Evolutionary conservation across 106 monocot genomes (phyloP).

Genomic region (Apostasia shenzhenica): DNA sequence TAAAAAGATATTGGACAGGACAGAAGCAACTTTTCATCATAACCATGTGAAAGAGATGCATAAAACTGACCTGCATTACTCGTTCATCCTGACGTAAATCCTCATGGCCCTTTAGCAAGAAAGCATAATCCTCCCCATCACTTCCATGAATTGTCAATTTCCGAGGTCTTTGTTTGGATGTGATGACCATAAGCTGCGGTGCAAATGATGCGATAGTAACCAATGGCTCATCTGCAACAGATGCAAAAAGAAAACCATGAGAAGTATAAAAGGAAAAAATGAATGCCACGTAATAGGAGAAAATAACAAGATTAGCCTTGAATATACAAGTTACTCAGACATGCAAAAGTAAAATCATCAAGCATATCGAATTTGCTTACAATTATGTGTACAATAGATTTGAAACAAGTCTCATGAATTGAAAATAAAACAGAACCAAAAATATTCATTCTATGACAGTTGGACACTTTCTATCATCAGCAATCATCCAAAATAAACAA

Average conservation of each 20-base stretch:
- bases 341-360: not conserved
- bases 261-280: not conserved
- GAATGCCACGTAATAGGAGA: not conserved
- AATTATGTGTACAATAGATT: not conserved
- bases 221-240: constrained; percentile 64
- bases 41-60: not conserved
- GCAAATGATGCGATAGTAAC: constrained; percentile 92
- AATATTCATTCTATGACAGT: too few species aligned
- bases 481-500: too few species aligned
- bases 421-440: too few species aligned
- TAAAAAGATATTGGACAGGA: not conserved
- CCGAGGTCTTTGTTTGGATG: constrained; percentile 93
- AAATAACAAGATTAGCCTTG: not conserved
- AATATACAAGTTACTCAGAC: not conserved
- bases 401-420: too few species aligned
- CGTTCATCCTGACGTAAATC: constrained; percentile 98
- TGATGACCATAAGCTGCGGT: constrained; percentile 87
- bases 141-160: constrained; percentile 92
- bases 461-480: too few species aligned
- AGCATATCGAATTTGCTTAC: not conserved
- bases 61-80: constrained; percentile 84
- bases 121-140: constrained; percentile 93
- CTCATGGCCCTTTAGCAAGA: constrained; percentile 96
- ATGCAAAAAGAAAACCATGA: not conserved
- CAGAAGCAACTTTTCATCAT: not conserved